Evolutionary conservation across 257 asterid species (phyloP), one percentile per base, ranked within the genome.

Genomic region (Nemophila menziesii): DNA sequence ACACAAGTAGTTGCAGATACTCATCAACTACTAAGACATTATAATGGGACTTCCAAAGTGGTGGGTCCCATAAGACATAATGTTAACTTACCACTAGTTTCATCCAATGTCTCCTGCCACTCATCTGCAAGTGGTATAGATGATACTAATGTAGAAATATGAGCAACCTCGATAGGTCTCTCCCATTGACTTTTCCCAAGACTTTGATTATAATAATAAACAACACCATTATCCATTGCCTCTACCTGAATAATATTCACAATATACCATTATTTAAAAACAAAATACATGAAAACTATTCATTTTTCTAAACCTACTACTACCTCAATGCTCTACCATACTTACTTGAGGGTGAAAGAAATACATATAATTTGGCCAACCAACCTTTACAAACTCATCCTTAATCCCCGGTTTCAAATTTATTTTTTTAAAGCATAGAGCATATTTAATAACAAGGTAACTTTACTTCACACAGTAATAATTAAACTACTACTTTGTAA

Each of bases 151-250:
- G 50, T 60, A 51, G 66, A 17, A 38, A 29, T 29, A 36, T 67
- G 49, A 68, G 70, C 60, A 51, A 58, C 72, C 46, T 65, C 79
- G 27, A 26, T 46, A 68, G 99, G 96, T 67, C 73, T 74, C 60
- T 79, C 93, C 98, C 99, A 90, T 66, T 81, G 99, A 49, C 96
- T 90, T 76, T 15, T 79, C 54, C 96, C 93, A 48, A 78, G 66
- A 42, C 67, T 66, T 55, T 57, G 71, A 45, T 84, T 70, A 61
- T 75, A 76, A 63, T 84, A 89, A 50, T 80, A 89, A 55, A 68
- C 49, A 49, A 74, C 74, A 56, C 96, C 93, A 69, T 65, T 89
- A 63, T 89, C 96, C 60, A 75, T 75, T 19, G 94, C 77, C 64
- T 80, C 96, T n/a, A n/a, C n/a, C n/a, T n/a, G n/a, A n/a, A n/a